These are phyloP conservation scores for Capsicum pubescens DNA, from an alignment of 257 asterid species.

Conservation along the genomic window DNA sequence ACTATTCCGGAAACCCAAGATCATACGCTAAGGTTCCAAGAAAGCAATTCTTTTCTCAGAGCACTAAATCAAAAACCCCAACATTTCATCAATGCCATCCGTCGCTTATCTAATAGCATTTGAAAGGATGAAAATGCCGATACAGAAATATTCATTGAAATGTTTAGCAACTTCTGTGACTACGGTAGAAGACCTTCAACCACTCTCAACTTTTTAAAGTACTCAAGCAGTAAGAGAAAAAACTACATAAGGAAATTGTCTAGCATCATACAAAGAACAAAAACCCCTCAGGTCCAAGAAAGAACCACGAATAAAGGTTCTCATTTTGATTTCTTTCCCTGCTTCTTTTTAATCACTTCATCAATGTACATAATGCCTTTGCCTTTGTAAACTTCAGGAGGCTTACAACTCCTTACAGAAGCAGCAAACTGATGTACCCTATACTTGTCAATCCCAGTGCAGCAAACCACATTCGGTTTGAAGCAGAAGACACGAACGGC, in stretches of 20 bases:
- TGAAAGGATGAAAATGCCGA: not conserved
- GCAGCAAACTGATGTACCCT: slow-evolving; percentile 74
- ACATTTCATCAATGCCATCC: not conserved
- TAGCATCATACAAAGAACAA: not conserved
- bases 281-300: not conserved
- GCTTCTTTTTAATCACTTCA: slow-evolving; percentile 74
- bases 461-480: slow-evolving; percentile 60
- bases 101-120: not conserved
- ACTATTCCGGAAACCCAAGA: too few relatives aligned
- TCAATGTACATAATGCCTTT: slow-evolving; percentile 75
- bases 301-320: not conserved
- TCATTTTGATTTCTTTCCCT: slow-evolving; percentile 70
- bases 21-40: too few relatives aligned
- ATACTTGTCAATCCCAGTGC: slow-evolving; percentile 77
- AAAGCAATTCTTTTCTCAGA: too few relatives aligned
- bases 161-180: slow-evolving; percentile 1
- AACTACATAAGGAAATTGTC: not conserved
- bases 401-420: slow-evolving; percentile 66
- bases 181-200: not conserved
- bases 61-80: too few relatives aligned
- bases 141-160: not conserved
- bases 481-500: slow-evolving; percentile 74
- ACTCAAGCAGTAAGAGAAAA: not conserved
- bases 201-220: not conserved
- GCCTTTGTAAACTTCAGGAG: slow-evolving; percentile 74